Evolutionary conservation across 345 rosid genomes (phyloP).

Genomic region (Pseudoturritis turrita): DNA sequence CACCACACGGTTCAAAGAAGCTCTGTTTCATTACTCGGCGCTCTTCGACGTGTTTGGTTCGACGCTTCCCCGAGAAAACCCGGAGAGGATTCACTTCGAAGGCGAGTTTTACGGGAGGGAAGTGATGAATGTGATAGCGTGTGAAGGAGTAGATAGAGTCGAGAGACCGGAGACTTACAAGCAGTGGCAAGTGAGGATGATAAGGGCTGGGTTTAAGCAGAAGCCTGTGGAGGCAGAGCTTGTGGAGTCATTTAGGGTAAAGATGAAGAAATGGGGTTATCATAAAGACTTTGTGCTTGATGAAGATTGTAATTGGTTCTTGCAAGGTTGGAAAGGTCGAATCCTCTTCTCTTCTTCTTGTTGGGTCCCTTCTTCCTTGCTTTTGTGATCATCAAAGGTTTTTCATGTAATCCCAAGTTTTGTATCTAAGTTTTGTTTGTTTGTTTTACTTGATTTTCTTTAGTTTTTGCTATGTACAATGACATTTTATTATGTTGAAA

Average conservation of each 20-base stretch:
- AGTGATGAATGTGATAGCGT: constrained; percentile 64
- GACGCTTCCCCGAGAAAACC: constrained; percentile 42
- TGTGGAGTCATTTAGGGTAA: constrained; percentile 32
- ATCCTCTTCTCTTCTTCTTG: constrained; percentile 54
- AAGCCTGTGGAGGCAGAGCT: constrained; percentile 43
- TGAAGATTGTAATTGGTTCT: constrained; percentile 62
- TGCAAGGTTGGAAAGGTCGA: constrained; percentile 93
- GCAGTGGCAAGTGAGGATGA: constrained; percentile 64
- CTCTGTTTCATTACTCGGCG: constrained; percentile 66
- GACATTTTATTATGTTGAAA: not conserved
- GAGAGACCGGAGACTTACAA: constrained; percentile 84
- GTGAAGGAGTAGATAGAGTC: constrained; percentile 71
- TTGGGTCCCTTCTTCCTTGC: constrained; percentile 49
- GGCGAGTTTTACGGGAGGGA: constrained; percentile 60
- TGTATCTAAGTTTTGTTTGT: constrained; percentile 15
- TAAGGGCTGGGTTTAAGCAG: constrained; percentile 65
- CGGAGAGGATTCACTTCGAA: constrained; percentile 53
- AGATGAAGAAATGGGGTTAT: constrained; percentile 44
- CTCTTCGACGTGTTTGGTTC: constrained; percentile 60
- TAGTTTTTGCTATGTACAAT: not conserved
- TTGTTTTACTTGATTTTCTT: not conserved
- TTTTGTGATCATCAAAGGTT: not conserved
- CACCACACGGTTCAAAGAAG: constrained; percentile 67
- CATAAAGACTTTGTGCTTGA: constrained; percentile 70
- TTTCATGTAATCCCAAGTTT: not conserved